These are phyloP conservation scores for sweet orange (Citrus sinensis) DNA, from an alignment of 345 rosid species.

Conservation along the genomic window DVS_A1.0 CM039167.1:1966501-1967000, in stretches of 20 bases:
- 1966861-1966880: neutral
- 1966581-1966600: conserved; percentile 90
- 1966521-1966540: conserved; percentile 86
- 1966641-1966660: conserved; percentile 89
- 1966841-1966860: neutral
- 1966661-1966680: conserved; percentile 73
- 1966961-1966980: neutral
- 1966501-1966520: conserved; percentile 95
- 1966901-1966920: neutral
- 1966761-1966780: conserved; percentile 14
- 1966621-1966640: conserved; percentile 72
- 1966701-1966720: conserved; percentile 87
- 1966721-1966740: conserved; percentile 87
- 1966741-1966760: conserved; percentile 66
- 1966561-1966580: conserved; percentile 95
- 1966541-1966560: conserved; percentile 77
- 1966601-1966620: conserved; percentile 78
- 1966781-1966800: neutral
- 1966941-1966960: neutral
- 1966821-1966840: neutral
- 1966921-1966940: neutral
- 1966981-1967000: neutral
- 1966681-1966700: conserved; percentile 90
- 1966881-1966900: neutral
- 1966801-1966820: neutral